Conservation (phyloP, 129 eudicot species). For the Artemisia annua region DNA sequence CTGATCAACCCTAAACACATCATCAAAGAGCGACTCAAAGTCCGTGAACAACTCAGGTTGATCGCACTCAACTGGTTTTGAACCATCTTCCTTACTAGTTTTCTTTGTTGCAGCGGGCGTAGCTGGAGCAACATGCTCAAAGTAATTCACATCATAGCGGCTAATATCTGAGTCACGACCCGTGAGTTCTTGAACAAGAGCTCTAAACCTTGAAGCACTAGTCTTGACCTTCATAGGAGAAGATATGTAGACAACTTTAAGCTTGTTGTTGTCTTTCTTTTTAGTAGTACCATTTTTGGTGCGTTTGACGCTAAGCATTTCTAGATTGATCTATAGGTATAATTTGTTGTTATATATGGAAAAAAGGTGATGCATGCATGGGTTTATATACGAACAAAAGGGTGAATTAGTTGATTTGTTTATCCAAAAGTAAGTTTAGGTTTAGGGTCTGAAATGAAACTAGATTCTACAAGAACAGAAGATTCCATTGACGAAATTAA, state of each 20-base stretch:
- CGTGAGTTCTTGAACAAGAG: slow-evolving; percentile 74
- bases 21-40: slow-evolving; percentile 44
- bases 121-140: slow-evolving; percentile 7
- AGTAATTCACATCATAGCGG: slow-evolving; percentile 26
- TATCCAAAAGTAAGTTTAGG: neutral
- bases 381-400: slow-evolving; percentile 9
- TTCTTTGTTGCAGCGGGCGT: neutral
- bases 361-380: neutral
- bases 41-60: slow-evolving; percentile 11
- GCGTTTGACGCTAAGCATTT: slow-evolving; percentile 1
- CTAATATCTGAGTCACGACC: slow-evolving; percentile 70
- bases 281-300: neutral
- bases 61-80: slow-evolving; percentile 13
- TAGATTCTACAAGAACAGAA: slow-evolving; percentile 3
- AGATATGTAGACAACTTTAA: slow-evolving; percentile 80
- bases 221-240: slow-evolving; percentile 78
- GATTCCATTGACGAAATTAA: slow-evolving; percentile 19
- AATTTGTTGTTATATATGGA: slow-evolving; percentile 1
- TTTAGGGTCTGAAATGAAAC: neutral
- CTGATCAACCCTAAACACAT: slow-evolving; percentile 38
- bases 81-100: slow-evolving; percentile 9
- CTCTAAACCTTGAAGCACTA: slow-evolving; percentile 52
- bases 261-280: slow-evolving; percentile 28
- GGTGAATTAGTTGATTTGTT: neutral
- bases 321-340: neutral